Evolutionary conservation across 225 moss, liverwort and hornwort species (phyloP), one percentile per base, ranked within the genome.

Genomic region (Asterella californica): DNA sequence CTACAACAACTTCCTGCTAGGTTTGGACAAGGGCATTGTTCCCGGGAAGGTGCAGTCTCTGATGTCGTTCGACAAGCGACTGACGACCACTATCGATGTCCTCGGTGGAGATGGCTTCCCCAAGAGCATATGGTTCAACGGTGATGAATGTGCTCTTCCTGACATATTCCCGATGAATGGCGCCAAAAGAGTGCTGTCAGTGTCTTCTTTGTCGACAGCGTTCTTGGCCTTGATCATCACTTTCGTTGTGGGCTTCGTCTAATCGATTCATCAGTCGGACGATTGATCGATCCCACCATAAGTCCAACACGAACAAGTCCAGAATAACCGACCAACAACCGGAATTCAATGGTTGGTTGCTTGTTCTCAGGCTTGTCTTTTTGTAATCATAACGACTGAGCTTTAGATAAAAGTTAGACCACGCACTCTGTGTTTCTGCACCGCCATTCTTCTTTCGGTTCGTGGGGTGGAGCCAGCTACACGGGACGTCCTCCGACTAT

Each of bases 141-240:
- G 88, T 3, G 88, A 88, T 64, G 86, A 88, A 80, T 88, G 88
- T 70, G 42, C 62, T 34, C 54, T 88, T 5, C 88, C 88, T 22
- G 82, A 86, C 27, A 59, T 82, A 46, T 74, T 83, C 10, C 88
- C 88, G 15, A 81, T 30, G 36, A 79, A 81, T 15, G 65, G 64
- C 46, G 82, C 82, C 52, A 46, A 34, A 34, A 64, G 55, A 62
- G 1, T 36, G 62, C 70, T 59, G 38, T 62, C 36, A 47, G 48
- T 59, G 62, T 54, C 60, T n/a, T 11, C 42, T 55, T 32, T 46
- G 42, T 70, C 70, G 59, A n/a, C 54, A 15, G 7, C 66, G 34
- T 14, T 72, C 21, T 32, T 81, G 78, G 37, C 69, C 2, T 8
- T 75, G 24, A 70, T 60, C 42, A 22, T 81, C 64, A 48, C 46